Conservation (phyloP, 2,329 filamentous ascomycete species). For the Calonectria ilicicola region DNA sequence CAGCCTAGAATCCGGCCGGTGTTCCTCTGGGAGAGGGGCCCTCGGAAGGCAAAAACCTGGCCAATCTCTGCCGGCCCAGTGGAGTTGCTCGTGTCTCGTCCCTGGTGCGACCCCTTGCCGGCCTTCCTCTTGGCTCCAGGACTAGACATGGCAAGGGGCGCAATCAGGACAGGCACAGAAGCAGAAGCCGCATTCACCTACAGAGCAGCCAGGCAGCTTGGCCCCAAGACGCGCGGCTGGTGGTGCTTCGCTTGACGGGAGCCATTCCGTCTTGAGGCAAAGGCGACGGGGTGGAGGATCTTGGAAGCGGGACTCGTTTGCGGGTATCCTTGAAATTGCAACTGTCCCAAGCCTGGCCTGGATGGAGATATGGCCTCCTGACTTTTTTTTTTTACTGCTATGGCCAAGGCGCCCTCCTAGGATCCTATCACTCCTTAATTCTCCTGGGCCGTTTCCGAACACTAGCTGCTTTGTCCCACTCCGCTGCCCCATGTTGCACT, state of each 20-base stretch:
- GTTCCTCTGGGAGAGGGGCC: neutral
- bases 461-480: constrained; percentile 19
- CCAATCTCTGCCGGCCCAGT: constrained; percentile 16
- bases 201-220: neutral
- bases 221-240: constrained; percentile 20
- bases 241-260: constrained; percentile 1
- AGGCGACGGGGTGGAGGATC: constrained; percentile 4
- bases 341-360: constrained; percentile 34
- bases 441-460: constrained; percentile 10
- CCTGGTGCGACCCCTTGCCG: neutral
- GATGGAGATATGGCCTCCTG: constrained; percentile 37
- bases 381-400: constrained; percentile 13
- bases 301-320: constrained; percentile 9
- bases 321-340: constrained; percentile 28
- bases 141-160: neutral
- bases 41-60: neutral
- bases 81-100: constrained; percentile 19
- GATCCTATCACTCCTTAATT: constrained; percentile 25
- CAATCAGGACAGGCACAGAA: neutral
- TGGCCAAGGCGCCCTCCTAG: constrained; percentile 1
- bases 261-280: constrained; percentile 10
- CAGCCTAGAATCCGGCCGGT: neutral
- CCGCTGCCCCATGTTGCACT: constrained; percentile 14
- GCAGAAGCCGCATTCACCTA: neutral
- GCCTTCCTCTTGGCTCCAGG: neutral